These are phyloP conservation scores for Lentinula edodes DNA, from an alignment of 768 basidiomycete species.

Conservation along the genomic window DNA sequence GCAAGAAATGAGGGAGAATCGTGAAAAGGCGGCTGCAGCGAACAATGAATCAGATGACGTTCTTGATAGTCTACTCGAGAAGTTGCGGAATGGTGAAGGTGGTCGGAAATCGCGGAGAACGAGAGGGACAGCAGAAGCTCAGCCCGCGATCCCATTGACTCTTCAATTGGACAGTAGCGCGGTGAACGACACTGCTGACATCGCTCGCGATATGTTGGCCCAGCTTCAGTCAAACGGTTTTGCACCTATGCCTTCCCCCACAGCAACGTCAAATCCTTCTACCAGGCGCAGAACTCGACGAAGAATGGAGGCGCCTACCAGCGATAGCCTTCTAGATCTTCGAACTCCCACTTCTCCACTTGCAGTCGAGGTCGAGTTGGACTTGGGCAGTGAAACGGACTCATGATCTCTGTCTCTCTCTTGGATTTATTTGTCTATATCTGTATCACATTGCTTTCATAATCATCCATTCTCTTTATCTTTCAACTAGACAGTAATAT, in stretches of 20 bases:
- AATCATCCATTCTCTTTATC: background rate
- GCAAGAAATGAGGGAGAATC: conserved; percentile 56
- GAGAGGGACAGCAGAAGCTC: conserved; percentile 30
- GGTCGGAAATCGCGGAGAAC: conserved; percentile 49
- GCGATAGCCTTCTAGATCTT: conserved; percentile 14
- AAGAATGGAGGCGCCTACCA: conserved; percentile 13
- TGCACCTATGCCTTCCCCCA: conserved; percentile 36
- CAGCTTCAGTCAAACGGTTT: conserved; percentile 70
- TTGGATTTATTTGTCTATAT: conserved; percentile 16
- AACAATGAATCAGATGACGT: conserved; percentile 52
- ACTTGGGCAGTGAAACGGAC: conserved; percentile 6
- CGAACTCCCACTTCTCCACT: conserved; percentile 12
- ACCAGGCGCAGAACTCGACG: conserved; percentile 32
- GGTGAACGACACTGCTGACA: conserved; percentile 38
- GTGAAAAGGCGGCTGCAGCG: conserved; percentile 39
- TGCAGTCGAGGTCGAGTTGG: conserved; percentile 3
- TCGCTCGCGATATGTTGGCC: conserved; percentile 73
- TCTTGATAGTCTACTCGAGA: conserved; percentile 67
- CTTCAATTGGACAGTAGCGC: conserved; percentile 27
- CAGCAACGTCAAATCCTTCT: conserved; percentile 31
- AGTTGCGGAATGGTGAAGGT: conserved; percentile 65
- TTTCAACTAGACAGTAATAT: background rate
- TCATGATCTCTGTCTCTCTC: conserved; percentile 12
- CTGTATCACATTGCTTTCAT: conserved; percentile 25
- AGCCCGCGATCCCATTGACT: conserved; percentile 28